Percentiles rank a stretch among this genome's conserved stretches.
phyloP scores from a whole-genome alignment of 768 basidiomycete species.

The Gelatoporia subvermispora region DNA sequence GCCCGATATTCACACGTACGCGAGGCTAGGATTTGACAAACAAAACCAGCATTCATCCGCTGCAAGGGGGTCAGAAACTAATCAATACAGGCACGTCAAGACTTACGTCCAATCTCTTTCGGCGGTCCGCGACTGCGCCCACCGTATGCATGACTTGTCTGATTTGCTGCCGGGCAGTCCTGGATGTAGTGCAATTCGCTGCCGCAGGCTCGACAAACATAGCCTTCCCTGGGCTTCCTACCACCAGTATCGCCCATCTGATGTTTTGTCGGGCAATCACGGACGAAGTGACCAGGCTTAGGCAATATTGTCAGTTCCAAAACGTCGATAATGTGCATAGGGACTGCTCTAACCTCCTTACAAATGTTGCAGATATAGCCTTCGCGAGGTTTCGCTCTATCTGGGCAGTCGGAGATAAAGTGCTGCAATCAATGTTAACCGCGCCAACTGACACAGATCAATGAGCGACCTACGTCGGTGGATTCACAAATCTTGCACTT shows the following conservation, averaged over 20 bases:
- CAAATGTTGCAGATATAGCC: slow-evolving; percentile 88
- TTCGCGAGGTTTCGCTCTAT: slow-evolving; percentile 71
- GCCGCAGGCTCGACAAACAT: slow-evolving; percentile 89
- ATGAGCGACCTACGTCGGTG: slow-evolving; percentile 48
- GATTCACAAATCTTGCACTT: slow-evolving; percentile 77
- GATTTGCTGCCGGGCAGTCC: slow-evolving; percentile 76
- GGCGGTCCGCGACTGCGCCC: slow-evolving; percentile 40
- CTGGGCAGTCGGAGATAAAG: slow-evolving; percentile 72
- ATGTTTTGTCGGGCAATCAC: slow-evolving; percentile 81
- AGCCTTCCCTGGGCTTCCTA: slow-evolving; percentile 76
- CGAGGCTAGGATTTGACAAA: slow-evolving; percentile 86
- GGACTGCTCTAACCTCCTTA: slow-evolving; percentile 43
- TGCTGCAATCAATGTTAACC: slow-evolving; percentile 41
- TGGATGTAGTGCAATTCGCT: slow-evolving; percentile 82
- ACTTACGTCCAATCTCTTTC: slow-evolving; percentile 80
- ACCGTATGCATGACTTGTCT: slow-evolving; percentile 34
- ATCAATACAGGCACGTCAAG: background rate
- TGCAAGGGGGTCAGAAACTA: slow-evolving; percentile 23
- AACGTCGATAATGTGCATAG: background rate
- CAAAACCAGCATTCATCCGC: slow-evolving; percentile 99
- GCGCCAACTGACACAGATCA: background rate
- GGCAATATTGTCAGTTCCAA: slow-evolving; percentile 3
- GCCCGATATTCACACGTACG: slow-evolving; percentile 42
- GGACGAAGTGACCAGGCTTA: slow-evolving; percentile 79
- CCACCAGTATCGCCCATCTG: slow-evolving; percentile 80